A percentile compares a stretch with the other conserved stretches of the same genome.
These are phyloP conservation scores for Kazachstania bromeliacearum DNA, from an alignment of 805 yeast species.

Conservation along the genomic window DNA sequence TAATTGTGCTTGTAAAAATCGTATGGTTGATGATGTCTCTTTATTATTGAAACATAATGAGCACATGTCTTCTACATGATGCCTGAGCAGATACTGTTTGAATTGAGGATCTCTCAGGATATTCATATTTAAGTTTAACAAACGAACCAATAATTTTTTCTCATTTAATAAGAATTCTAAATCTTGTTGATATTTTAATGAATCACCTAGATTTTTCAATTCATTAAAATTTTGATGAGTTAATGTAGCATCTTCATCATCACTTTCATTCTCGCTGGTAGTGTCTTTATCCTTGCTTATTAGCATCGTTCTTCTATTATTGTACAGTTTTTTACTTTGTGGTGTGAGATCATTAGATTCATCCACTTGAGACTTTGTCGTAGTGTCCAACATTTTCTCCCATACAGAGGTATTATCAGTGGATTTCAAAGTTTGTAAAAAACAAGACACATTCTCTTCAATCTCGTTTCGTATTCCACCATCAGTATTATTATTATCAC, in stretches of 20 bases:
- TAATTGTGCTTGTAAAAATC: not conserved
- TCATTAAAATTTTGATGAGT: conserved; percentile 19
- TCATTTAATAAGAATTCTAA: conserved; percentile 23
- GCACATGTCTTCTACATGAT: conserved; percentile 15
- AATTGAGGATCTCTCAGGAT: conserved; percentile 14
- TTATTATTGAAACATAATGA: conserved; percentile 12
- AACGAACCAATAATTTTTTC: conserved; percentile 7
- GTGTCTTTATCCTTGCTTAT: conserved; percentile 1
- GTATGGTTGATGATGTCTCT: too few relatives aligned
- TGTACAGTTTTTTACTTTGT: conserved; percentile 10
- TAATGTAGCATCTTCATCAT: conserved; percentile 3
- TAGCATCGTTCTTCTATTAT: conserved; percentile 18
- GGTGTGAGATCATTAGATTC: not conserved
- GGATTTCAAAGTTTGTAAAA: not conserved
- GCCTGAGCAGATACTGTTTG: conserved; percentile 11
- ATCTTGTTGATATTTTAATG: conserved; percentile 29
- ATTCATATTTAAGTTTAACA: conserved; percentile 17
- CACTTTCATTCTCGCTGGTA: conserved; percentile 6
- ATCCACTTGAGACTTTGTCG: not conserved
- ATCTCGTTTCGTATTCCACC: conserved; percentile 5
- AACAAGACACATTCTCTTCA: conserved; percentile 3
- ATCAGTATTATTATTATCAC: not conserved
- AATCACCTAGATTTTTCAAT: conserved; percentile 28
- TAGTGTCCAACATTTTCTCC: not conserved
- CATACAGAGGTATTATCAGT: not conserved